Percentiles rank a stretch among this genome's conserved stretches.
Conservation (phyloP, 2,329 filamentous ascomycete genomes). For the Aspergillus sp. region DNA sequence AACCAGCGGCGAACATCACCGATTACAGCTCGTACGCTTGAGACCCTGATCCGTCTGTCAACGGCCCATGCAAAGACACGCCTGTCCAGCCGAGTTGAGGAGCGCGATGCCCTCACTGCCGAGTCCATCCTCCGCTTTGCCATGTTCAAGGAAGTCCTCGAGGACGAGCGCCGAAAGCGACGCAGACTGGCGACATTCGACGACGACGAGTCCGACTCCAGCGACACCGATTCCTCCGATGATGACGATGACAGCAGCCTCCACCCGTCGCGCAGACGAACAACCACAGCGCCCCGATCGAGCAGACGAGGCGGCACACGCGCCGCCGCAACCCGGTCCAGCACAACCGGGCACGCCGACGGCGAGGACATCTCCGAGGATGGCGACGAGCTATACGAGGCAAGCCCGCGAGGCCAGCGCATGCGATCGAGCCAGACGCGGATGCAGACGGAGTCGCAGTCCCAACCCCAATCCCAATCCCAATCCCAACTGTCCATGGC, state of each 20-base stretch:
- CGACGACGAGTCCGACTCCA: conserved; percentile 43
- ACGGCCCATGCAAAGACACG: conserved; percentile 92
- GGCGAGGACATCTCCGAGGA: conserved; percentile 45
- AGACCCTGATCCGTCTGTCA: conserved; percentile 94
- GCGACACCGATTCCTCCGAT: conserved; percentile 31
- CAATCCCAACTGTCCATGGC: conserved; percentile 62
- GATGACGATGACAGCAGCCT: conserved; percentile 20
- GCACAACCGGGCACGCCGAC: conserved; percentile 37
- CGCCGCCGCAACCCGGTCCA: conserved; percentile 27
- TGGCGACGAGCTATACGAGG: conserved; percentile 45
- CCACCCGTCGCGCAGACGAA: conserved; percentile 15
- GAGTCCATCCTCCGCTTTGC: conserved; percentile 88
- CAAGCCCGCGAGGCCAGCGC: conserved; percentile 38
- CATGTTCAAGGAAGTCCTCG: conserved; percentile 89
- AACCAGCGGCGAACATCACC: conserved; percentile 90
- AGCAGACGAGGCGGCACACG: conserved; percentile 23
- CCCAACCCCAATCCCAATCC: too few species aligned
- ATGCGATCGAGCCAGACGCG: conserved; percentile 29
- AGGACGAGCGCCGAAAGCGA: conserved; percentile 69
- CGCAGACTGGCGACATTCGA: conserved; percentile 63
- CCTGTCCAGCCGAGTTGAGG: conserved; percentile 77
- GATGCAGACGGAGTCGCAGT: conserved; percentile 34
- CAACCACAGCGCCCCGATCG: conserved; percentile 25
- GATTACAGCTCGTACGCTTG: conserved; percentile 91
- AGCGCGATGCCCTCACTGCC: conserved; percentile 77